Percentiles rank a stretch among this genome's conserved stretches.
These are phyloP conservation scores for Boletellus dicymbophilus DNA, from an alignment of 1,284 basidiomycete species.

Conservation along the genomic window DNA sequence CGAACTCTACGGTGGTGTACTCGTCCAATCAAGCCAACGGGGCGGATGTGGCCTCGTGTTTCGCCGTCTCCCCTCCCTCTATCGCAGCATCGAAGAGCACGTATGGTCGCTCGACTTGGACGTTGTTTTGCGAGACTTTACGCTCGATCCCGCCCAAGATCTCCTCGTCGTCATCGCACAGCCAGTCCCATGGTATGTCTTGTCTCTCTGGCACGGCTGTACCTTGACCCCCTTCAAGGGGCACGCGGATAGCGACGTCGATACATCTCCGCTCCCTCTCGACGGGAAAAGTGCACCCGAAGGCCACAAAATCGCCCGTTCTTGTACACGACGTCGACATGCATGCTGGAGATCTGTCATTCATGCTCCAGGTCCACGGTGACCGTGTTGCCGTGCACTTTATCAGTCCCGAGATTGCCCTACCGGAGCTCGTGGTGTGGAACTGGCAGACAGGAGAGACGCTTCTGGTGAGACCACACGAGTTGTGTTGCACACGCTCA, in stretches of 20 bases:
- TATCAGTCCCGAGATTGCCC: slow-evolving; percentile 24
- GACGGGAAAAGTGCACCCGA: slow-evolving; percentile 48
- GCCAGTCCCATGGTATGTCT: slow-evolving; percentile 32
- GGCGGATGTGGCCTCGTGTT: slow-evolving; percentile 40
- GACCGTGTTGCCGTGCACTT: slow-evolving; percentile 52
- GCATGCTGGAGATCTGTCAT: slow-evolving; percentile 30
- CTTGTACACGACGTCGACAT: slow-evolving; percentile 34
- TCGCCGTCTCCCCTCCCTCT: slow-evolving; percentile 48
- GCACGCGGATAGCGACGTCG: slow-evolving; percentile 19
- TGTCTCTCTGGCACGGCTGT: background rate
- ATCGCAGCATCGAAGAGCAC: slow-evolving; percentile 46
- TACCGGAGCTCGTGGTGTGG: slow-evolving; percentile 56
- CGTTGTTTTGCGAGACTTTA: slow-evolving; percentile 54
- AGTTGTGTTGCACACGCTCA: slow-evolving; percentile 3
- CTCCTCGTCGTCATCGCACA: slow-evolving; percentile 53
- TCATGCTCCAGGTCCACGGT: slow-evolving; percentile 50
- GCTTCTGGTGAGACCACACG: slow-evolving; percentile 43
- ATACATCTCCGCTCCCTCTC: slow-evolving; percentile 50
- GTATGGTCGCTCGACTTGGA: slow-evolving; percentile 49
- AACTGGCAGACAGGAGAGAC: slow-evolving; percentile 56
- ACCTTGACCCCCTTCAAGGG: slow-evolving; percentile 15
- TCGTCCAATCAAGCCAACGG: slow-evolving; percentile 44
- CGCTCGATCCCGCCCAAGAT: slow-evolving; percentile 63
- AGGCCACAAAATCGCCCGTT: slow-evolving; percentile 36
- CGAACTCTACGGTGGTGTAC: slow-evolving; percentile 63